phyloP scores from a whole-genome alignment of 768 basidiomycete species.

The Naganishia kalamii region DNA sequence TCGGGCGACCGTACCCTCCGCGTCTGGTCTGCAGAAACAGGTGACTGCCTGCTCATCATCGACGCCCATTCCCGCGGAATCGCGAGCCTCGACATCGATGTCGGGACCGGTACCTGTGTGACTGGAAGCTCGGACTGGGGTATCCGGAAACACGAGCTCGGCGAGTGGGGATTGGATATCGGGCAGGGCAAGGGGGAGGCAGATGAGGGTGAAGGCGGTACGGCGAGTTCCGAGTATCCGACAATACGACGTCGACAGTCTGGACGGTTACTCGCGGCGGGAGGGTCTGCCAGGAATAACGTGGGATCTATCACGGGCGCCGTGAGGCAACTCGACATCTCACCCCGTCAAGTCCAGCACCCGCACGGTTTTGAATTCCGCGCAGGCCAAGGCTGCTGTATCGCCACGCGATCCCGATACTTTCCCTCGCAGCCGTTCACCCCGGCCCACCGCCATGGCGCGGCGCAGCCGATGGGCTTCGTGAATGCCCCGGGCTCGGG shows the following conservation, averaged over 20 bases:
- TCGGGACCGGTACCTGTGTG: constrained; percentile 34
- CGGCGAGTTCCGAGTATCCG: background rate
- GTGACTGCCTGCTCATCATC: constrained; percentile 27
- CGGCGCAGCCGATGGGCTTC: constrained; percentile 18
- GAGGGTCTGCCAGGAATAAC: background rate
- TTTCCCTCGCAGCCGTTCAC: background rate
- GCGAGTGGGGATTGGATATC: constrained; percentile 26
- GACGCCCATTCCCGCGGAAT: constrained; percentile 39
- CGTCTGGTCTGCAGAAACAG: constrained; percentile 38
- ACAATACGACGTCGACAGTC: background rate
- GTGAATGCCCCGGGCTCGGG: constrained; percentile 23
- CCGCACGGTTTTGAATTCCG: constrained; percentile 21
- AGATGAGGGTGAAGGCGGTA: background rate
- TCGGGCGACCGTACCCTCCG: constrained; percentile 41
- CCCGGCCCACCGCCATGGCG: constrained; percentile 1
- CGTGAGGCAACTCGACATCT: background rate
- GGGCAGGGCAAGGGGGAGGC: constrained; percentile 24
- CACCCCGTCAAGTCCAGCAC: background rate
- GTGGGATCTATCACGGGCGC: background rate
- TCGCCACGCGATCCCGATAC: constrained; percentile 1
- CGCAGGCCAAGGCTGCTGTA: constrained; percentile 15
- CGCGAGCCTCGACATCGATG: constrained; percentile 38
- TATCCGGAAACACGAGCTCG: constrained; percentile 33
- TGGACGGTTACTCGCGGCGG: no score
- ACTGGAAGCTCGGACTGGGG: constrained; percentile 36